Evolutionary conservation across 1,284 basidiomycete genomes (phyloP).

Genomic region (Chalciporus piperatoides): DNA sequence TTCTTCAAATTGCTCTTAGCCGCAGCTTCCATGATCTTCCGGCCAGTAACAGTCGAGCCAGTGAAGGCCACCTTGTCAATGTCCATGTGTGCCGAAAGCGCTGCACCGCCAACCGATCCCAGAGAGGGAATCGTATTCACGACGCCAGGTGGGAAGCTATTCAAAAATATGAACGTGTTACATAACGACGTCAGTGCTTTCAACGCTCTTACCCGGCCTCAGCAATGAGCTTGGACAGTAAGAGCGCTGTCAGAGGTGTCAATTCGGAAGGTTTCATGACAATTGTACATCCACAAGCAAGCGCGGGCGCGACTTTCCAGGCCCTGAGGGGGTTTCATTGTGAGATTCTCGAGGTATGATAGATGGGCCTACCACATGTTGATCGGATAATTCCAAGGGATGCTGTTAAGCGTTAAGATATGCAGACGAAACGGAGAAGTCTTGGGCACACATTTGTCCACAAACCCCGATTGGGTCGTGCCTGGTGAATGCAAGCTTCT

Average conservation of each 20-base stretch:
- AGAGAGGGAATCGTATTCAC: slow-evolving; percentile 85
- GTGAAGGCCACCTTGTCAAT: slow-evolving; percentile 87
- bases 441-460: slow-evolving; percentile 70
- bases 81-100: slow-evolving; percentile 71
- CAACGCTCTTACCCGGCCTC: slow-evolving; percentile 64
- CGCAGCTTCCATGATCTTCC: slow-evolving; percentile 88
- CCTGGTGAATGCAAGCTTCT: slow-evolving; percentile 81
- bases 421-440: slow-evolving; percentile 6
- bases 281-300: slow-evolving; percentile 84
- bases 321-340: slow-evolving; percentile 45
- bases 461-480: slow-evolving; percentile 95
- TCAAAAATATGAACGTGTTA: slow-evolving; percentile 16
- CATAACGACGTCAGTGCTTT: slow-evolving; percentile 13
- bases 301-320: slow-evolving; percentile 89
- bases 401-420: slow-evolving; percentile 42
- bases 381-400: slow-evolving; percentile 92
- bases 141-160: slow-evolving; percentile 89
- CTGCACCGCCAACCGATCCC: slow-evolving; percentile 81
- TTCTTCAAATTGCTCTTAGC: slow-evolving; percentile 94
- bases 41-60: slow-evolving; percentile 84
- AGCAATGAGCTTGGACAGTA: slow-evolving; percentile 72
- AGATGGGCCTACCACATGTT: slow-evolving; percentile 67
- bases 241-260: slow-evolving; percentile 85
- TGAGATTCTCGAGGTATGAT: slow-evolving; percentile 12
- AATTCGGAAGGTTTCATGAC: slow-evolving; percentile 93